A percentile compares a stretch with the other conserved stretches of the same genome.
Evolutionary conservation across 73 alveolate genomes (phyloP).

Genomic region (Paramecium sexaurelia): DNA sequence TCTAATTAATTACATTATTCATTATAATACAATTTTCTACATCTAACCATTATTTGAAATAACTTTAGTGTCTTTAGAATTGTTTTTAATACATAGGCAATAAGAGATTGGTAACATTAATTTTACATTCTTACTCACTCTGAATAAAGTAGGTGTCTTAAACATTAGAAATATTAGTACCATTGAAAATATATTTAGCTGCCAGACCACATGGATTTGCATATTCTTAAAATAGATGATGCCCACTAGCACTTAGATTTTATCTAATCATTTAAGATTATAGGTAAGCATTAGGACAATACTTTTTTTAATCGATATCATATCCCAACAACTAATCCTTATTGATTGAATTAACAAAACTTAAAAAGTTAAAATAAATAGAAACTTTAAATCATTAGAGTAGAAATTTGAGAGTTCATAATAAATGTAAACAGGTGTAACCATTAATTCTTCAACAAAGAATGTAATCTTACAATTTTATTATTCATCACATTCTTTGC

Average conservation of each 20-base stretch:
- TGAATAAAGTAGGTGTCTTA: not conserved
- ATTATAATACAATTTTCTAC: not conserved
- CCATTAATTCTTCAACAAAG: not conserved
- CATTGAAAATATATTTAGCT: constrained; percentile 34
- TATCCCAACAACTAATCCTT: constrained; percentile 5
- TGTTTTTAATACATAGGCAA: constrained; percentile 11
- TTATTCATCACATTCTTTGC: not conserved
- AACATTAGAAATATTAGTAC: not conserved
- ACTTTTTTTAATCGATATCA: not conserved
- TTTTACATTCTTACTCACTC: not conserved
- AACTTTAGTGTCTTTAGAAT: not conserved
- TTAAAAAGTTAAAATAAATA: not conserved
- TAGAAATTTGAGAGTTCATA: constrained; percentile 26
- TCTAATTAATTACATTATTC: not conserved
- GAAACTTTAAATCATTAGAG: constrained; percentile 9
- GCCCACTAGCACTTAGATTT: constrained; percentile 4
- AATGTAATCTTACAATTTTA: not conserved
- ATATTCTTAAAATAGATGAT: not conserved
- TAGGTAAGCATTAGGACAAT: constrained; percentile 17
- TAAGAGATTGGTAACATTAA: not conserved
- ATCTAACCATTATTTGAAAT: constrained; percentile 34
- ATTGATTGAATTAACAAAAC: constrained; percentile 1
- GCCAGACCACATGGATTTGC: constrained; percentile 61
- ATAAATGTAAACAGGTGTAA: constrained; percentile 3
- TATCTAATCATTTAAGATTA: not conserved